Base-by-base conservation (phyloP, 768 basidiomycete genomes). In the Termitomyces sp. region DNA sequence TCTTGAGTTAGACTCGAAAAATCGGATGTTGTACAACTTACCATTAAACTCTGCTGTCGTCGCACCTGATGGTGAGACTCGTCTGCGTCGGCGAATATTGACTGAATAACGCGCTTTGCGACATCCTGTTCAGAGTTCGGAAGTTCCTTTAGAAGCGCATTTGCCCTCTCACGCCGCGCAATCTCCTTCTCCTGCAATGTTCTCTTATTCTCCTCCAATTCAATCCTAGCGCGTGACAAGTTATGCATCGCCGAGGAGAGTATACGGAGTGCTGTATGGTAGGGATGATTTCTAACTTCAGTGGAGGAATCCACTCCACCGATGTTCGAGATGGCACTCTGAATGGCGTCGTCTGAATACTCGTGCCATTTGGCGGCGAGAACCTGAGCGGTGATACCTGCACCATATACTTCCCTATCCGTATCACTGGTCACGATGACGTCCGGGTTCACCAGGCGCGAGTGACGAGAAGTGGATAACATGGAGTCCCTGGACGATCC, bases 341-440 rank as follows among this genome's bases (percentile, higher is more conserved):
- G 85, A 46, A 94, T 88, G 2, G 82, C 87, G 53, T 90, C 84
- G 71, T 94, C 90, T 2, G 90, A 86, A 66, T 85, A 87, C 24
- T 85, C 82, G 68, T 94, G 91, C 91, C 92, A 94, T 69, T 78
- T 82, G 9, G 85, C 89, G 2, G 80, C 76, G 18, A 93, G 79
- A 12, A 92, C 79, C 61, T 84, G 80, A 1, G 78, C 70, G 1
- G 77, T 73, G 13, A 78, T 63, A 2, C 67, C 46, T 33, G 76
- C 57, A 59, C 68, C 58, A 45, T 80, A 70, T 7, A 74, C 67
- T 12, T 75, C 69, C 6, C 70, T 59, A 35, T 80, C 75, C 5
- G 73, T 68, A 24, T 80, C 76, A 33, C 68, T 73, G 11, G 77
- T 71, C 4, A 75, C 63, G 22, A 73, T 42, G 24, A 77, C 68